Conservation (phyloP, 352 stramenopile species). For the Phytophthora litchii region DNA sequence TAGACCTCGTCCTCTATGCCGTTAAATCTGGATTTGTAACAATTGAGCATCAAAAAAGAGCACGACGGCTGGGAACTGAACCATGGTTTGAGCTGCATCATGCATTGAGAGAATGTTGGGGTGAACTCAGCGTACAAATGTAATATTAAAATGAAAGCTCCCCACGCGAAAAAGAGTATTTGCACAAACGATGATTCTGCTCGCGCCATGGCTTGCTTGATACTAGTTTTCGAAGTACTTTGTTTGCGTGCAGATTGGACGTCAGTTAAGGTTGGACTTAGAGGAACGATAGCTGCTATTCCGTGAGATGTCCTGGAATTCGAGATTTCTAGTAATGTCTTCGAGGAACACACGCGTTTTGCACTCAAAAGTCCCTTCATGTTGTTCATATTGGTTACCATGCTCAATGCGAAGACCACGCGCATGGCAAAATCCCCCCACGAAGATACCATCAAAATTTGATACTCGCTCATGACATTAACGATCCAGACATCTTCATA, state of each 20-base stretch:
- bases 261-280: not conserved
- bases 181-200: not conserved
- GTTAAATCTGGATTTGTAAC: conserved; percentile 5
- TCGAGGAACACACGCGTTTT: not conserved
- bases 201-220: too few relatives aligned
- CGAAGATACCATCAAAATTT: conserved; percentile 43
- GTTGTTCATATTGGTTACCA: conserved; percentile 37
- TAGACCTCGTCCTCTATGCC: conserved; percentile 16
- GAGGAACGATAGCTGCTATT: not conserved
- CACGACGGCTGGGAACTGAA: conserved; percentile 27
- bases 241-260: not conserved
- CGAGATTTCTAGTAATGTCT: too few relatives aligned
- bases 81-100: conserved; percentile 40
- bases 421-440: conserved; percentile 39
- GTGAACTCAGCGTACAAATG: conserved; percentile 22
- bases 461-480: conserved; percentile 32
- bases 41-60: conserved; percentile 34
- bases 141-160: conserved; percentile 17
- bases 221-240: too few relatives aligned
- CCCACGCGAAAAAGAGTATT: conserved; percentile 30
- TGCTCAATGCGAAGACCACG: conserved; percentile 44
- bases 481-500: conserved; percentile 30
- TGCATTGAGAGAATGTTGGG: conserved; percentile 11
- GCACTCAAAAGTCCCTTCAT: conserved; percentile 36
- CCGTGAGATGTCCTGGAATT: too few relatives aligned